These are phyloP conservation scores for Volvariella volvacea DNA, from an alignment of 1,284 basidiomycete species.

Conservation along the genomic window DNA sequence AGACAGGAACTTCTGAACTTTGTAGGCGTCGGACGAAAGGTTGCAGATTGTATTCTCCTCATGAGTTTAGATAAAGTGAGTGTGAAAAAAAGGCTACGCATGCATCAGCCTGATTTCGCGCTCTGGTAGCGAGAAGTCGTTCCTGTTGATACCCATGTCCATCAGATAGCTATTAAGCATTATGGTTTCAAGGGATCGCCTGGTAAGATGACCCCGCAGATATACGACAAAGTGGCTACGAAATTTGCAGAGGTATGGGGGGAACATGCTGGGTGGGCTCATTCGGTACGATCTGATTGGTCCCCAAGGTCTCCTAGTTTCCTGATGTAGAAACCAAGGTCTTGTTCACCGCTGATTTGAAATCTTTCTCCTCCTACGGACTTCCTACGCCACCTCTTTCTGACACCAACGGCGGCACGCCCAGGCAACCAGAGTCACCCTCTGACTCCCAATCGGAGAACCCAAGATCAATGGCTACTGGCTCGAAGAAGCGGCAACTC, in stretches of 20 bases:
- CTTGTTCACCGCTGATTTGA: slow-evolving; percentile 49
- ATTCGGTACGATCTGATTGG: slow-evolving; percentile 53
- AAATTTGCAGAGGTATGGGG: slow-evolving; percentile 74
- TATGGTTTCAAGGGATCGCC: slow-evolving; percentile 59
- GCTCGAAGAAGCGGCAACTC: too few species aligned
- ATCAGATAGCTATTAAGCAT: slow-evolving; percentile 81
- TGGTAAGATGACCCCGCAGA: slow-evolving; percentile 66
- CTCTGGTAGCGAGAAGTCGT: slow-evolving; percentile 66
- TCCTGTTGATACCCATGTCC: slow-evolving; percentile 90
- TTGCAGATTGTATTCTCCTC: slow-evolving; percentile 90
- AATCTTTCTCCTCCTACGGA: slow-evolving; percentile 40
- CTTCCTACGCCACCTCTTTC: slow-evolving; percentile 13
- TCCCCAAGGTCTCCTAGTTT: not conserved
- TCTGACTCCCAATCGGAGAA: too few species aligned
- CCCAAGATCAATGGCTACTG: too few species aligned
- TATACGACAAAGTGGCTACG: slow-evolving; percentile 72
- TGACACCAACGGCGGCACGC: too few species aligned
- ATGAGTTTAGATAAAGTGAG: slow-evolving; percentile 91
- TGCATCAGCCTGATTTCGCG: slow-evolving; percentile 6
- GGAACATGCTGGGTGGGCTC: slow-evolving; percentile 86
- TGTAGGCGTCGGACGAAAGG: slow-evolving; percentile 92
- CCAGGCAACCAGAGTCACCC: too few species aligned
- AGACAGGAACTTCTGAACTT: slow-evolving; percentile 73
- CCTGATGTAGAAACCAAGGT: slow-evolving; percentile 33
- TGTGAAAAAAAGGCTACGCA: not conserved